A percentile compares a stretch with the other conserved stretches of the same genome.
phyloP scores from a whole-genome alignment of 2,329 filamentous ascomycete species.

The Fusarium domesticum region DNA sequence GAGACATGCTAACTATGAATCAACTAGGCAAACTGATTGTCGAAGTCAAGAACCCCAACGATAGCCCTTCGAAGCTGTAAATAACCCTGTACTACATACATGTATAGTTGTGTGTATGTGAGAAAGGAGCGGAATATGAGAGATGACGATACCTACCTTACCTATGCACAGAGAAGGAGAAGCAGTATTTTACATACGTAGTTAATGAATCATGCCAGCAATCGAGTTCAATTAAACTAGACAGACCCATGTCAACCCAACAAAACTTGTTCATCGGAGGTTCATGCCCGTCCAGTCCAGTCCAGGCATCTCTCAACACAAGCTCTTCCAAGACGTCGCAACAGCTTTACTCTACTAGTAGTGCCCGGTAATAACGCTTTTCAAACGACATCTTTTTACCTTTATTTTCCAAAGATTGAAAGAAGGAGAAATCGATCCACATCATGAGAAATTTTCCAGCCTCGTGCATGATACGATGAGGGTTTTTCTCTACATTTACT shows the following conservation, averaged over 20 bases:
- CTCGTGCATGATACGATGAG: no score
- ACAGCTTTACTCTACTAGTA: no score
- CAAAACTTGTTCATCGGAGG: background rate
- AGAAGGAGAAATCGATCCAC: no score
- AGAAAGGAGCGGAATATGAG: background rate
- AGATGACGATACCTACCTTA: conserved; percentile 4
- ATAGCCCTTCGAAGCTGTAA: conserved; percentile 32
- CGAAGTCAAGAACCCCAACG: conserved; percentile 32
- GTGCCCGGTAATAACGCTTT: no score
- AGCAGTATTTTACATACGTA: background rate
- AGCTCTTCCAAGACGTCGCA: no score
- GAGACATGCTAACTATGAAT: background rate
- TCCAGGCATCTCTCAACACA: no score
- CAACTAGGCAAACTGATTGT: conserved; percentile 44
- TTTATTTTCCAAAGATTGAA: no score
- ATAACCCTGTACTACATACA: background rate
- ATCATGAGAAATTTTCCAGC: no score
- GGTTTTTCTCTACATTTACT: no score
- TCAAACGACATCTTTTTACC: no score
- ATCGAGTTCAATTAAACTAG: background rate
- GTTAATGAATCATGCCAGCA: background rate
- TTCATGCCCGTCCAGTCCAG: background rate
- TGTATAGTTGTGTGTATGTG: background rate
- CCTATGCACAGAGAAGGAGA: conserved; percentile 2
- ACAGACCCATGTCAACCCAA: background rate